Base-by-base conservation (phyloP, 768 basidiomycete species). In the Hemileccinum rubropunctum region DNA sequence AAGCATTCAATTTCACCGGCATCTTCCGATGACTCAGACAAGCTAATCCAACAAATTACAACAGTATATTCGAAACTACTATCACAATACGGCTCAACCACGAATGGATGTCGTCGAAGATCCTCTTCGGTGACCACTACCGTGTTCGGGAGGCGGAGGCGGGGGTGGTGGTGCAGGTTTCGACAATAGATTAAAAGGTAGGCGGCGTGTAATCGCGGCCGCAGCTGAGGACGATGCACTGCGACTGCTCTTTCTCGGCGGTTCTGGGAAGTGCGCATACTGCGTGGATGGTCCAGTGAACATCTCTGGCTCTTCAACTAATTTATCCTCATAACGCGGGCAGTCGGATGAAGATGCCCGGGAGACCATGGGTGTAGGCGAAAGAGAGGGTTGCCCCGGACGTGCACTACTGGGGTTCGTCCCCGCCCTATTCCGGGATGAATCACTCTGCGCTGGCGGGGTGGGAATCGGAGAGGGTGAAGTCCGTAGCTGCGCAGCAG, bases 401-500 rank as follows among this genome's bases (percentile, higher is more conserved):
- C 77, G 75, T 30, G 71, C 58, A 35, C 71, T 68, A 18, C 73
- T 74, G 10, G 88, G 83, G 59, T 77, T 85, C 12, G 86, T 88
- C 18, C 87, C 88, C 3, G 86, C 75, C 51, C 87, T 80, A 65
- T 68, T 77, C 54, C 86, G 76, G 28, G 63, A 58, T 47, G 63
- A 50, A 43, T 74, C 78, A 57, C 76, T 77, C 30, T 75, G 74
- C 27, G 68, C 72, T 17, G 55, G 67, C 54, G 57, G 68, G 64
- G 60, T 42, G 40, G 70, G 62, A 52, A 65, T 51, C 28, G 71
- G 48, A 39, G 72, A 72, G n/a, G 77, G 70, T 10, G 71, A 69
- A 14, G 75, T 80, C 50, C 88, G 77, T 35, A 91, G 71, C 58
- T 91, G 88, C 12, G 86, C 85, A 45, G 88, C 88, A 62, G 88